These are phyloP conservation scores for Chlorella variabilis DNA, from an alignment of 163 green algal genomes.

Conservation along the genomic window DNA sequence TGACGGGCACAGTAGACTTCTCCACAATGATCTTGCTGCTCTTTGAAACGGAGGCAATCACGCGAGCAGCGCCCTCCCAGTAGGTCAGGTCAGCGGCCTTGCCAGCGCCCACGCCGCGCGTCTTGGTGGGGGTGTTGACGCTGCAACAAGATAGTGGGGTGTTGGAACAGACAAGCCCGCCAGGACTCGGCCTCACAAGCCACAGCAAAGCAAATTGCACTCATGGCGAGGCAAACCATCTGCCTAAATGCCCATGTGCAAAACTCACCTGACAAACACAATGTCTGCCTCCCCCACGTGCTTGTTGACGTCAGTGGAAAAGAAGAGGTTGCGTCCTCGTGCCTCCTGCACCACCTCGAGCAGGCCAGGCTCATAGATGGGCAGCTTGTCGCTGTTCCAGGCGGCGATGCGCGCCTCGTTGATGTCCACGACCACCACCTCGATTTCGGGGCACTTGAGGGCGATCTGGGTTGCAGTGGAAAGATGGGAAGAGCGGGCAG, in stretches of 20 bases:
- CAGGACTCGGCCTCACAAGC: too few relatives aligned
- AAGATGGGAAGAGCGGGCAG: background rate
- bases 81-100: slow-evolving; percentile 99
- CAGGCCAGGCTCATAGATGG: slow-evolving; percentile 99
- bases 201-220: too few relatives aligned
- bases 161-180: background rate
- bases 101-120: slow-evolving; percentile 94
- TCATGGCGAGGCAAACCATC: too few relatives aligned
- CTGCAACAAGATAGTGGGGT: slow-evolving; percentile 43
- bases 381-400: slow-evolving; percentile 97
- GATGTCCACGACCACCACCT: slow-evolving; percentile 97
- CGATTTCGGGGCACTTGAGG: slow-evolving; percentile 94
- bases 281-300: slow-evolving; percentile 94
- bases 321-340: slow-evolving; percentile 97
- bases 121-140: slow-evolving; percentile 99
- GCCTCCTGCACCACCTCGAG: slow-evolving; percentile 90
- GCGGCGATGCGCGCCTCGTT: slow-evolving; percentile 93
- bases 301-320: slow-evolving; percentile 95
- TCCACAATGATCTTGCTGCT: slow-evolving; percentile 98
- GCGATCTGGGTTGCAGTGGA: slow-evolving; percentile 77
- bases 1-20: slow-evolving; percentile 99
- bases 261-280: slow-evolving; percentile 90
- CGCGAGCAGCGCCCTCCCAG: slow-evolving; percentile 97
- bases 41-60: slow-evolving; percentile 93
- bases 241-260: background rate